Evolutionary conservation across 148 eudicot genomes (phyloP), one percentile per base, ranked within the genome.

Genomic region (Fagopyrum tataricum): DNA sequence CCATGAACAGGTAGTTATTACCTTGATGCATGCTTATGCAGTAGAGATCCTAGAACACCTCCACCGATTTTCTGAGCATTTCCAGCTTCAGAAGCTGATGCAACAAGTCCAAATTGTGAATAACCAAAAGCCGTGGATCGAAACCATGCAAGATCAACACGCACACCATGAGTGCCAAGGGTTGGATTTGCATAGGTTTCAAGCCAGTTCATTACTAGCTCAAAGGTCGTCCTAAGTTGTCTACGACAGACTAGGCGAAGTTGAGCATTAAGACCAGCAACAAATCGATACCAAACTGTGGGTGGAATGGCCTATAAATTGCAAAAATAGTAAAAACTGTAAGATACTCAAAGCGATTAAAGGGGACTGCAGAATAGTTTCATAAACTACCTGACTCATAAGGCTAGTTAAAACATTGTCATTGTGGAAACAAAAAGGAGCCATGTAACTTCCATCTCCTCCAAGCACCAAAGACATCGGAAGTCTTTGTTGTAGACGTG

Each of bases 361-460:
- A 61, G 67, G 41, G 67, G 6, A 61, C 17, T 4, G 5, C 40
- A 61, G 6, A 24, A 26, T 3, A 1, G 67, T 12, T 24, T 61
- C 6, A 24, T 61, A 24, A n/a, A 53, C 64, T 47, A 95, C 99
- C 97, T 95, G 97, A 62, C 92, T 87, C 85, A 95, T 81, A 71
- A 95, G 90, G 87, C 95, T 87, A 49, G 96, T 95, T 73, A 91
- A 77, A 69, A 95, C 88, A 77, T 86, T 88, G 71, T 95, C 99
- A 71, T 86, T 91, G 69, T 90, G 90, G 74, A 95, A 90, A 73
- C 80, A 88, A 80, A 91, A 91, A 76, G 99, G 96, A 78, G 90
- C 83, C 97, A 95, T 95, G 79, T 90, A 95, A 75, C 92, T 88
- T 81, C 99, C 99, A 84, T 91, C 88, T 70, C 99, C 99, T 21